Base-by-base conservation (phyloP, 495 filamentous ascomycete species). In the Penicillium manginii region DNA sequence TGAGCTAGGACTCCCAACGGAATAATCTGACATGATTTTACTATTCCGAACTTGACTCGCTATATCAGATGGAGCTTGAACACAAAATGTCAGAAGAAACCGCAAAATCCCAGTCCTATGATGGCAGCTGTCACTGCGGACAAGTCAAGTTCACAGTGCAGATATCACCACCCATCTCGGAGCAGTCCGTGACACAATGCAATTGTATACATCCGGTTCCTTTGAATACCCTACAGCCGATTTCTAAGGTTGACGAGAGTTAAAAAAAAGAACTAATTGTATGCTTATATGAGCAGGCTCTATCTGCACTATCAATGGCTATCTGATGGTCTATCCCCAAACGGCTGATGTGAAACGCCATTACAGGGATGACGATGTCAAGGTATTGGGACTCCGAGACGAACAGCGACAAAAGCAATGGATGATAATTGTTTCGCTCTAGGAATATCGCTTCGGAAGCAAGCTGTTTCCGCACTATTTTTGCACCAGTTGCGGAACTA, bases 261-360 rank as follows among this genome's bases (percentile, higher is more conserved):
- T n/a, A n/a, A n/a, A n/a, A n/a, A n/a, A n/a, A n/a, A n/a, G n/a
- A n/a, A n/a, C n/a, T n/a, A n/a, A n/a, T n/a, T n/a, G n/a, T n/a
- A n/a, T n/a, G n/a, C n/a, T 6, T 14, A 22, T 2, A 6, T 47
- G 5, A 26, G 14, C 37, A 68, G 67, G 67, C 61, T 66, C 65
- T 22, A 78, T 81, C 59, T 81, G 78, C 61, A 50, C 64, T 12
- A 59, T 66, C 2, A 79, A 81, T 32, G 78, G 77, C 12, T 77
- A 78, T 50, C 55, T 76, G 2, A 64, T 74, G 40, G 63, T 79
- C 18, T 79, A 79, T 49, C 68, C 73, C 7, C 57, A 67, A 17
- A 55, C 55, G 3, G 58, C 58, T 0, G 64, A 72, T 40, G 57
- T 76, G 8, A 46, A 52, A 9, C 72, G 69, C 29, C 58, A 66